Conservation (phyloP, 2,329 filamentous ascomycete species). For the Colletotrichum godetiae region DNA sequence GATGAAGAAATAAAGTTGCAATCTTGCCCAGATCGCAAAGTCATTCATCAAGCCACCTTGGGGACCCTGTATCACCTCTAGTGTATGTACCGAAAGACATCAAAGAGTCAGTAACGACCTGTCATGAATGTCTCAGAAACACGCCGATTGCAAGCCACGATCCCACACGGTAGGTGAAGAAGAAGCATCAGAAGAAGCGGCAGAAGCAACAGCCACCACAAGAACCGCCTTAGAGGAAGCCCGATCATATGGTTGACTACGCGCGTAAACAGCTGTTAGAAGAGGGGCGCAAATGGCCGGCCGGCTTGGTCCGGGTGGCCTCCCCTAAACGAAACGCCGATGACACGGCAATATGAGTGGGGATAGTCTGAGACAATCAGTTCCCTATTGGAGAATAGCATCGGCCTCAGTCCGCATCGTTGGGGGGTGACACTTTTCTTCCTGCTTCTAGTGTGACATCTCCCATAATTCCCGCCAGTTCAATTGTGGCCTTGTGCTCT, state of each 20-base stretch:
- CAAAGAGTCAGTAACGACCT: neutral
- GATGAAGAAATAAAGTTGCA: neutral
- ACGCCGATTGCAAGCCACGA: neutral
- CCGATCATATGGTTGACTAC: neutral
- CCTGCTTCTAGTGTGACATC: neutral
- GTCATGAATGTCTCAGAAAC: neutral
- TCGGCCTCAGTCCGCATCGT: neutral
- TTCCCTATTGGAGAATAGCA: slow-evolving; percentile 23
- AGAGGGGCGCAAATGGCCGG: neutral
- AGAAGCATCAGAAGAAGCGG: neutral
- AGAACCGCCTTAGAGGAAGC: neutral
- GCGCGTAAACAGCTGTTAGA: neutral
- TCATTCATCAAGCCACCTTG: neutral
- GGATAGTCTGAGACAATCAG: slow-evolving; percentile 18
- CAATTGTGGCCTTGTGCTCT: neutral
- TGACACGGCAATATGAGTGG: slow-evolving; percentile 7
- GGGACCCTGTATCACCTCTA: neutral
- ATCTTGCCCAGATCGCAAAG: neutral
- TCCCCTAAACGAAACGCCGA: neutral
- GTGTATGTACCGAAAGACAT: too few relatives aligned
- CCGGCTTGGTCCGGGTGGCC: neutral
- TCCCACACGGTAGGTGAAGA: neutral
- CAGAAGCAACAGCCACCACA: neutral
- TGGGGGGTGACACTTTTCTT: neutral
- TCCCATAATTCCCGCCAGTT: neutral